Percentiles rank a stretch among this genome's conserved stretches.
Evolutionary conservation across 2,329 filamentous ascomycete genomes (phyloP).

Genomic region (Exophiala sideris): DNA sequence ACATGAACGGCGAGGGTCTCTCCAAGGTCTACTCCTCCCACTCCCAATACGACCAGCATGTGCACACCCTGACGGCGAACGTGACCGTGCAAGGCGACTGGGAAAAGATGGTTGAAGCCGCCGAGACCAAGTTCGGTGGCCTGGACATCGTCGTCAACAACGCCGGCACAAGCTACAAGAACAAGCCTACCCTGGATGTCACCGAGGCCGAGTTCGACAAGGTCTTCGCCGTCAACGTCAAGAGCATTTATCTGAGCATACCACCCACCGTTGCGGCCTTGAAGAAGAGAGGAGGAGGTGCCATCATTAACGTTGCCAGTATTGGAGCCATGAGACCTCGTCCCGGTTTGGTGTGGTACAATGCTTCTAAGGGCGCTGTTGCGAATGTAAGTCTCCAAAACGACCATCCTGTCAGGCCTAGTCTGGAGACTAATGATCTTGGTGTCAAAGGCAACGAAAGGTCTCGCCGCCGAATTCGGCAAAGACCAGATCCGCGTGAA

Average conservation of each 20-base stretch:
- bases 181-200: conserved; percentile 36
- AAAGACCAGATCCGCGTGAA: conserved; percentile 48
- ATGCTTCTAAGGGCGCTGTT: conserved; percentile 44
- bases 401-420: not conserved
- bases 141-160: conserved; percentile 28
- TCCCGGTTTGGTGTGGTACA: conserved; percentile 46
- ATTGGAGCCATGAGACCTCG: conserved; percentile 42
- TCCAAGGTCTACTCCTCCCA: conserved; percentile 9
- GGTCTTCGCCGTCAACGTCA: conserved; percentile 45
- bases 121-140: conserved; percentile 24
- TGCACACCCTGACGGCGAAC: conserved; percentile 6
- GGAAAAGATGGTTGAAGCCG: conserved; percentile 24
- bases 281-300: conserved; percentile 41
- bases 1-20: conserved; percentile 36
- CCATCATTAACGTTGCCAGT: conserved; percentile 45
- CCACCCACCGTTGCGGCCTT: conserved; percentile 36
- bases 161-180: conserved; percentile 27
- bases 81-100: conserved; percentile 24
- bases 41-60: not conserved
- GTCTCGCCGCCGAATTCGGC: conserved; percentile 51
- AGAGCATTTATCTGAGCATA: conserved; percentile 39
- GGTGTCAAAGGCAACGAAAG: conserved; percentile 52
- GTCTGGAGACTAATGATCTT: not conserved
- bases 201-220: conserved; percentile 44
- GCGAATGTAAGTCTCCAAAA: conserved; percentile 37